phyloP scores from a whole-genome alignment of 257 asterid species.

The Schizonepeta tenuifolia region DNA sequence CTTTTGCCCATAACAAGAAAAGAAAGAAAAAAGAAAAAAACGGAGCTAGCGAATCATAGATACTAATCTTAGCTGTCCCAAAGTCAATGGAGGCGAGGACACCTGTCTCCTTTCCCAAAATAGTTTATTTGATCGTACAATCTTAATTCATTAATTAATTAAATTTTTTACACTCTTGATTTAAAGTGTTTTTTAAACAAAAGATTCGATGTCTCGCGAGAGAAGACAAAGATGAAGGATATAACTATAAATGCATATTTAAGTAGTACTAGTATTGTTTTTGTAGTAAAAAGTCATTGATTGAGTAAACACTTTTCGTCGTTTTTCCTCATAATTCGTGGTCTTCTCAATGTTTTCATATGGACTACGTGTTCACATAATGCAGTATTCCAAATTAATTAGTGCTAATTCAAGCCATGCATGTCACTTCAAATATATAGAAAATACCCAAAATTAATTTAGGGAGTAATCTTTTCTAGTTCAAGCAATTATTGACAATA shows the following conservation, averaged over 20 bases:
- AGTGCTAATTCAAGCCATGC: constrained; percentile 19
- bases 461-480: neutral
- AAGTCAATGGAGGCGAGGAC: constrained; percentile 60
- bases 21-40: no score
- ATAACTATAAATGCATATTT: constrained; percentile 10
- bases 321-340: neutral
- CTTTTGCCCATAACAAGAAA: no score
- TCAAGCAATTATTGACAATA: constrained; percentile 32
- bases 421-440: constrained; percentile 21
- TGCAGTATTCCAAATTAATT: constrained; percentile 17
- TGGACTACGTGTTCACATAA: constrained; percentile 30
- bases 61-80: constrained; percentile 37
- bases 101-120: constrained; percentile 44
- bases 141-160: constrained; percentile 28
- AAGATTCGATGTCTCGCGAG: constrained; percentile 56
- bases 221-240: constrained; percentile 50
- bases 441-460: neutral
- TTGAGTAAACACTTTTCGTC: neutral
- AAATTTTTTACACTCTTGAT: constrained; percentile 35
- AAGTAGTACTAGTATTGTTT: constrained; percentile 18
- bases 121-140: constrained; percentile 39
- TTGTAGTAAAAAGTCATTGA: constrained; percentile 21
- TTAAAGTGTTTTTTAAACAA: constrained; percentile 27
- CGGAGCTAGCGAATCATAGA: no score
- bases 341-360: constrained; percentile 25